Conservation (phyloP, 352 stramenopile genomes). For the Phytophthora cactorum region DNA sequence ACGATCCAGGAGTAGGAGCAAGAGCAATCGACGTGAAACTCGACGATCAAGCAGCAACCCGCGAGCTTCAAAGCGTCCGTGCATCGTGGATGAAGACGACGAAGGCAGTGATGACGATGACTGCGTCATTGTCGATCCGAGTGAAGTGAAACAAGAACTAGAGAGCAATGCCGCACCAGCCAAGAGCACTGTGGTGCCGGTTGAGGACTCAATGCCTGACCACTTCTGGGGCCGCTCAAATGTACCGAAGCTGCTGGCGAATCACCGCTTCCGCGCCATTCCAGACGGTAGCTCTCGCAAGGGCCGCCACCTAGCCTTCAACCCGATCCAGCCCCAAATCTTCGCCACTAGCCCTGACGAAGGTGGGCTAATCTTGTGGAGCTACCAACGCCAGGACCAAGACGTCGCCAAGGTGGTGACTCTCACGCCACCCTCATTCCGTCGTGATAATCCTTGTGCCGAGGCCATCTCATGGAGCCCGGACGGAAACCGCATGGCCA, state of each 20-base stretch:
- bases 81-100: slow-evolving; percentile 75
- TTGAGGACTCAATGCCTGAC: slow-evolving; percentile 61
- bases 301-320: slow-evolving; percentile 75
- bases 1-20: slow-evolving; percentile 36
- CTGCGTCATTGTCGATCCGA: slow-evolving; percentile 58
- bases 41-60: slow-evolving; percentile 38
- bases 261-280: slow-evolving; percentile 66
- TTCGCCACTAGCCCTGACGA: slow-evolving; percentile 85
- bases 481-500: slow-evolving; percentile 73
- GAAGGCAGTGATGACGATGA: slow-evolving; percentile 59
- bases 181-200: slow-evolving; percentile 35
- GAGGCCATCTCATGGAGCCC: slow-evolving; percentile 83
- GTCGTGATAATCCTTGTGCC: slow-evolving; percentile 62
- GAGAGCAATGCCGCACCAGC: slow-evolving; percentile 5
- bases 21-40: slow-evolving; percentile 28
- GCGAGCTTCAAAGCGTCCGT: slow-evolving; percentile 58
- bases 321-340: slow-evolving; percentile 71
- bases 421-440: slow-evolving; percentile 67
- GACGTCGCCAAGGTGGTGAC: slow-evolving; percentile 67
- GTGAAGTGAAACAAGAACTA: slow-evolving; percentile 48
- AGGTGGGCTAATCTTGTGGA: slow-evolving; percentile 81
- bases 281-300: slow-evolving; percentile 75
- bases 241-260: slow-evolving; percentile 68
- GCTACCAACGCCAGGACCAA: slow-evolving; percentile 68
- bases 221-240: slow-evolving; percentile 78